Evolutionary conservation across 2,329 filamentous ascomycete species (phyloP).

Genomic region (Alternaria sp.): DNA sequence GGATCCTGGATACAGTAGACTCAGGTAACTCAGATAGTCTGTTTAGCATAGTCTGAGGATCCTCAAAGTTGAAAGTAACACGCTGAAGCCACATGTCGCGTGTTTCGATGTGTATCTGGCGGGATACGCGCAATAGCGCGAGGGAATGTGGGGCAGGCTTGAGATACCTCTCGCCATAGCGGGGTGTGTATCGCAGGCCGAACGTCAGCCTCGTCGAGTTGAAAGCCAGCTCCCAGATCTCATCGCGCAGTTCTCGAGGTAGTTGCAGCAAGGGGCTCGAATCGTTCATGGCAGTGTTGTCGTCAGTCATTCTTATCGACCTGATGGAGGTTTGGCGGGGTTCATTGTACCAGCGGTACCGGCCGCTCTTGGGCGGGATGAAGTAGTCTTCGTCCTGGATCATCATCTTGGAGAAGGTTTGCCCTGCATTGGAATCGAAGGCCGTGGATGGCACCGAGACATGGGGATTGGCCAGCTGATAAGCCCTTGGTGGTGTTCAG

Average conservation of each 20-base stretch:
- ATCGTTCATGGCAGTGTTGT: constrained; percentile 3
- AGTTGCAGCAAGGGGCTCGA: constrained; percentile 13
- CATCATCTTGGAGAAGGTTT: constrained; percentile 13
- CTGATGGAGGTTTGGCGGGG: constrained; percentile 1
- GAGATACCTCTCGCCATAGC: constrained; percentile 18
- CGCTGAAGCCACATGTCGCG: constrained; percentile 20
- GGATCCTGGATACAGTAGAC: constrained; percentile 15
- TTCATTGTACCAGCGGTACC: constrained; percentile 14
- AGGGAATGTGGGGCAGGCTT: constrained; percentile 20
- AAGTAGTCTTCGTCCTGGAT: constrained; percentile 18
- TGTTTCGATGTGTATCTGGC: constrained; percentile 19
- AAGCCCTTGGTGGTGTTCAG: constrained; percentile 9
- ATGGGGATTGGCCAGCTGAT: constrained; percentile 16
- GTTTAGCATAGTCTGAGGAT: constrained; percentile 20
- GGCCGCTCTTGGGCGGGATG: constrained; percentile 7
- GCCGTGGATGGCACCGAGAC: constrained; percentile 1
- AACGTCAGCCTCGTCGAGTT: constrained; percentile 22
- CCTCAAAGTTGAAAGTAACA: constrained; percentile 20
- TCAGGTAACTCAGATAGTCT: constrained; percentile 13
- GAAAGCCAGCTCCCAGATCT: constrained; percentile 19
- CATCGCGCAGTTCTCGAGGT: constrained; percentile 19
- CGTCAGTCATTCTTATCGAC: constrained; percentile 6
- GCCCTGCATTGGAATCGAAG: constrained; percentile 8
- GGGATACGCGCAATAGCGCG: constrained; percentile 17
- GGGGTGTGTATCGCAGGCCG: constrained; percentile 18